Evolutionary conservation across 768 basidiomycete genomes (phyloP).

Genomic region (Inosperma sp.): DNA sequence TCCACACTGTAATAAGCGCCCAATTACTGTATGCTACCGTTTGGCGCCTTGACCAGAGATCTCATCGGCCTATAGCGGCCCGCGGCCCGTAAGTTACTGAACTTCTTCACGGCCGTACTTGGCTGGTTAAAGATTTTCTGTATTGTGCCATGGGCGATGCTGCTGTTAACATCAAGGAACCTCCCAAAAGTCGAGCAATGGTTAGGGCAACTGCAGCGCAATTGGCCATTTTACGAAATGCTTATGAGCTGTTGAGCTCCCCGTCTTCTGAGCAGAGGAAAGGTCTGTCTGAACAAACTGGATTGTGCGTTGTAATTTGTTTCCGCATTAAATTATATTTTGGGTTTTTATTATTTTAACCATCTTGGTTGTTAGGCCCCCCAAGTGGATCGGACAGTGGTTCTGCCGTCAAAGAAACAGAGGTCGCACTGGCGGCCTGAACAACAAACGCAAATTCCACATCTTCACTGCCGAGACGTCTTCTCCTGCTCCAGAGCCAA

Average conservation of each 20-base stretch:
- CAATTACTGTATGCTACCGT: no score
- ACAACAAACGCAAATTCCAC: background rate
- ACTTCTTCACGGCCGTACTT: no score
- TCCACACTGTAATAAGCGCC: no score
- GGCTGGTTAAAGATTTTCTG: no score
- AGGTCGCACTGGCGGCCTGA: slow-evolving; percentile 13
- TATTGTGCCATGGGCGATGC: no score
- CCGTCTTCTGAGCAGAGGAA: slow-evolving; percentile 21
- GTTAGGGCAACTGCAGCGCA: slow-evolving; percentile 24
- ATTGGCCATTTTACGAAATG: slow-evolving; percentile 23
- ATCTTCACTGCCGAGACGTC: background rate
- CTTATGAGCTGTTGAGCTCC: slow-evolving; percentile 20
- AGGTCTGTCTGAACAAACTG: slow-evolving; percentile 27
- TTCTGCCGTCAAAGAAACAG: slow-evolving; percentile 29
- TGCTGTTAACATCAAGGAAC: background rate
- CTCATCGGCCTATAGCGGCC: no score
- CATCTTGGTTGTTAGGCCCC: slow-evolving; percentile 18
- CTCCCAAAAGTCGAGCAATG: background rate
- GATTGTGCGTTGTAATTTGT: slow-evolving; percentile 29
- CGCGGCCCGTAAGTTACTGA: no score
- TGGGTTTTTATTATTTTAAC: background rate
- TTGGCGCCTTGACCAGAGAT: no score
- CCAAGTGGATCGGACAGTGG: slow-evolving; percentile 36
- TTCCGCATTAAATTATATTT: background rate
- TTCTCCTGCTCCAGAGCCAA: background rate